Conservation (phyloP, 2,329 filamentous ascomycete species). For the Alternaria conjuncta region DNA sequence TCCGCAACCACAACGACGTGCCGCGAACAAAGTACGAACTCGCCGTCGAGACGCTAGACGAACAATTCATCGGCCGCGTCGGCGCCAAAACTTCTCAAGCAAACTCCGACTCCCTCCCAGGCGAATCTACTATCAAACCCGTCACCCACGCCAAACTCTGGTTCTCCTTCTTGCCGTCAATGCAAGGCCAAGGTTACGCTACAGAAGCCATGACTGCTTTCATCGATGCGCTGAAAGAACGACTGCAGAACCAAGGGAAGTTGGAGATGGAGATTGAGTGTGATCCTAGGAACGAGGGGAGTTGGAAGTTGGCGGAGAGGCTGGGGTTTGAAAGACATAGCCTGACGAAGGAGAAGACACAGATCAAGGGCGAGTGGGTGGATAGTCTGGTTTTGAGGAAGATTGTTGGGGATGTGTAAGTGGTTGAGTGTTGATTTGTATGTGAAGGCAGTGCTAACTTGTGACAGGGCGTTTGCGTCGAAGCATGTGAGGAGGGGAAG, state of each 20-base stretch:
- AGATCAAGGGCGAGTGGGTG: conserved; percentile 45
- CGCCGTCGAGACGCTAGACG: conserved; percentile 28
- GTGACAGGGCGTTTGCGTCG: not conserved
- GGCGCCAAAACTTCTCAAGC: conserved; percentile 27
- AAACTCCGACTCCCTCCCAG: conserved; percentile 12
- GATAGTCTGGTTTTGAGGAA: conserved; percentile 37
- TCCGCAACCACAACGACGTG: conserved; percentile 18
- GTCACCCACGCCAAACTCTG: conserved; percentile 32
- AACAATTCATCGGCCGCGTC: conserved; percentile 37
- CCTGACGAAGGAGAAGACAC: conserved; percentile 32
- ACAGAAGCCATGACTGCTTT: conserved; percentile 42
- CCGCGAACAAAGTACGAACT: conserved; percentile 37
- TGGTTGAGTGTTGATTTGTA: not conserved
- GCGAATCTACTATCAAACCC: not conserved
- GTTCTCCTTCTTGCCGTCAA: conserved; percentile 37
- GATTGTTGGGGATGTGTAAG: conserved; percentile 20
- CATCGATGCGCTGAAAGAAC: conserved; percentile 22
- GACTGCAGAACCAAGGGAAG: conserved; percentile 9
- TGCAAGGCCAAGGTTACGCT: conserved; percentile 37
- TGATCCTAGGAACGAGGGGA: conserved; percentile 41
- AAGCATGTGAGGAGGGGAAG: conserved; percentile 8
- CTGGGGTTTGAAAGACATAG: conserved; percentile 38
- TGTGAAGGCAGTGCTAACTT: not conserved
- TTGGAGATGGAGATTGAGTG: conserved; percentile 44
- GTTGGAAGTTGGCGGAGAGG: conserved; percentile 39